Conservation (phyloP, 129 eudicot genomes). For the Smallanthus sonchifolius region DNA sequence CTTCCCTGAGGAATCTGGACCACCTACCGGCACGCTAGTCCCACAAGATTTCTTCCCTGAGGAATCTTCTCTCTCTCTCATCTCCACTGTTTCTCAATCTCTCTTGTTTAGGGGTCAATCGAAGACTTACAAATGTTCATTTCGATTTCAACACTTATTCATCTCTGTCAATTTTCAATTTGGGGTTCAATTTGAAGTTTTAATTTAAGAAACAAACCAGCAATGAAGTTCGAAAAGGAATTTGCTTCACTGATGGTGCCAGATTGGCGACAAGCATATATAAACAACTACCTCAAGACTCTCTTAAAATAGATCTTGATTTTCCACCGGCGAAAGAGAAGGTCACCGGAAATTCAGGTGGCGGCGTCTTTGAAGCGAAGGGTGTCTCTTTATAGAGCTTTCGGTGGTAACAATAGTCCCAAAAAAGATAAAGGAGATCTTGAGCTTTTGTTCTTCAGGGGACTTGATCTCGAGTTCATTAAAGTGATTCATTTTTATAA, state of each 20-base stretch:
- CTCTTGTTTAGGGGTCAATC: too few species aligned
- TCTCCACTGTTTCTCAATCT: too few species aligned
- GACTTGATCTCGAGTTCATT: constrained; percentile 54
- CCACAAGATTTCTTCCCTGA: too few species aligned
- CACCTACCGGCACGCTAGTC: too few species aligned
- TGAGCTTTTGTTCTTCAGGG: constrained; percentile 45
- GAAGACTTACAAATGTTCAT: too few species aligned
- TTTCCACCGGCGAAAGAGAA: constrained; percentile 9
- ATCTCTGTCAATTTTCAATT: too few species aligned
- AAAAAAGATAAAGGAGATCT: constrained; percentile 39
- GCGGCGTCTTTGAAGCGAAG: constrained; percentile 10
- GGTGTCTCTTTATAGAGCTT: constrained; percentile 46
- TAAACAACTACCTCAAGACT: constrained; percentile 38
- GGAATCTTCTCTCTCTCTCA: too few species aligned
- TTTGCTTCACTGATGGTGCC: constrained; percentile 62
- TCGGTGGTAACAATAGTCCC: constrained; percentile 36
- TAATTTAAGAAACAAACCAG: neutral
- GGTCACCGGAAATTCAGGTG: neutral
- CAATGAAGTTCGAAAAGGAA: constrained; percentile 62
- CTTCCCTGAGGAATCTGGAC: too few species aligned
- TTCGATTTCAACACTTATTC: too few species aligned
- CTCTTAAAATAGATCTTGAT: constrained; percentile 40
- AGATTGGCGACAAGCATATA: constrained; percentile 69
- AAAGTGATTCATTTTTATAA: constrained; percentile 50
- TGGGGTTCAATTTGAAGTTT: neutral